Conservation (phyloP, 2,329 filamentous ascomycete species). For the Neonectria coccinea region DNA sequence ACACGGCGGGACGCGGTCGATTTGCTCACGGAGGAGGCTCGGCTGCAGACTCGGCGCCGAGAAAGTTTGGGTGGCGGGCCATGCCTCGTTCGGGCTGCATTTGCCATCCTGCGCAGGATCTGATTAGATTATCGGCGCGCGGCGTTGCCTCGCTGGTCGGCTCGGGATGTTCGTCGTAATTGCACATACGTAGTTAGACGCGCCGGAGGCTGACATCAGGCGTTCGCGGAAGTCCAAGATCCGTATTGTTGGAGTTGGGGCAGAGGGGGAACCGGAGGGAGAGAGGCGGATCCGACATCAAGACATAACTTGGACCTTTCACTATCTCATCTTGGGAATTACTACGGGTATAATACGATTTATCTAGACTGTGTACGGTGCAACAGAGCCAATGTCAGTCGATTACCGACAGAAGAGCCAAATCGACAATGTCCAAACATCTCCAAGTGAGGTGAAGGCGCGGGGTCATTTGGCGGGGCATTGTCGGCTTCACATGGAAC, state of each 20-base stretch:
- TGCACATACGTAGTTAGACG: conserved; percentile 11
- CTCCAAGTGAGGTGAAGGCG: conserved; percentile 1
- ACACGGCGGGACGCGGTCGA: conserved; percentile 16
- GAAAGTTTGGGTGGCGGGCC: conserved; percentile 7
- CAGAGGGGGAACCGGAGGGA: background rate
- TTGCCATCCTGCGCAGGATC: conserved; percentile 41
- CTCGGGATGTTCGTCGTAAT: background rate
- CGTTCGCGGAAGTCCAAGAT: conserved; percentile 20
- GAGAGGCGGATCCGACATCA: background rate
- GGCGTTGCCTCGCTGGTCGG: background rate
- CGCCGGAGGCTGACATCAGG: conserved; percentile 15
- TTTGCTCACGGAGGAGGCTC: conserved; percentile 30
- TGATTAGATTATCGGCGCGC: conserved; percentile 38
- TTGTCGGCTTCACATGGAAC: background rate
- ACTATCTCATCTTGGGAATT: background rate
- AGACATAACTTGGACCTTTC: background rate
- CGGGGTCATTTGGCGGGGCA: background rate
- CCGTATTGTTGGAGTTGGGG: conserved; percentile 10
- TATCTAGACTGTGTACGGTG: background rate
- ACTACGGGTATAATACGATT: background rate
- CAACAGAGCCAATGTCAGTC: background rate
- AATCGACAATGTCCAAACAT: background rate
- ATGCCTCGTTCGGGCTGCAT: conserved; percentile 25
- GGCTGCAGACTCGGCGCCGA: conserved; percentile 40
- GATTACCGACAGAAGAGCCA: background rate